A percentile compares a stretch with the other conserved stretches of the same genome.
Evolutionary conservation across 2,329 filamentous ascomycete genomes (phyloP).

Genomic region (Talaromyces sp.): DNA sequence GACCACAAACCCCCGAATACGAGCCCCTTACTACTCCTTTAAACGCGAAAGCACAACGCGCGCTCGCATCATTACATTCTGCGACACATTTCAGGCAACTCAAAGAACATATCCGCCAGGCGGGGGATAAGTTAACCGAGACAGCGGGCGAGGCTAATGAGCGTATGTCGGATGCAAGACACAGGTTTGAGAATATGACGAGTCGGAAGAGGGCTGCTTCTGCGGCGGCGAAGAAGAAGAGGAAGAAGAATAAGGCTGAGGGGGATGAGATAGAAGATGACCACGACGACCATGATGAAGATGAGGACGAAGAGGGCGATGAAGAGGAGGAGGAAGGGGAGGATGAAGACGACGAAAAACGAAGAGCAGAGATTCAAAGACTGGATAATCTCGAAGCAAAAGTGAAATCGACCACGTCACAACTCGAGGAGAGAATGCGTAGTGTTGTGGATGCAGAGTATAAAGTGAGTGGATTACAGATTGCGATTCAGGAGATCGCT

Average conservation of each 20-base stretch:
- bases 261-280: conserved; percentile 27
- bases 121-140: conserved; percentile 47
- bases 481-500: conserved; percentile 44
- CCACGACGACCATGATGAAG: conserved; percentile 33
- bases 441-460: conserved; percentile 56
- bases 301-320: conserved; percentile 26
- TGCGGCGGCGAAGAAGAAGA: conserved; percentile 13
- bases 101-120: conserved; percentile 48
- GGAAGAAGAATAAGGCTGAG: conserved; percentile 24
- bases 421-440: conserved; percentile 58
- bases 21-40: conserved; percentile 53
- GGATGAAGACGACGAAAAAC: conserved; percentile 33
- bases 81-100: conserved; percentile 44
- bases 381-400: conserved; percentile 43
- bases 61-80: conserved; percentile 46
- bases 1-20: conserved; percentile 42
- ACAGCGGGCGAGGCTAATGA: conserved; percentile 57
- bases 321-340: conserved; percentile 25
- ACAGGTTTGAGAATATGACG: conserved; percentile 33
- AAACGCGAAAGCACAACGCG: conserved; percentile 44
- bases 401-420: conserved; percentile 51
- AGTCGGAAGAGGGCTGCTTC: conserved; percentile 33
- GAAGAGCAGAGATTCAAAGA: conserved; percentile 29
- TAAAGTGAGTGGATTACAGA: conserved; percentile 44
- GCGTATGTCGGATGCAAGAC: conserved; percentile 41